Evolutionary conservation across 2,329 filamentous ascomycete genomes (phyloP), one percentile per base, ranked within the genome.

Genomic region (Fonsecaea erecta): DNA sequence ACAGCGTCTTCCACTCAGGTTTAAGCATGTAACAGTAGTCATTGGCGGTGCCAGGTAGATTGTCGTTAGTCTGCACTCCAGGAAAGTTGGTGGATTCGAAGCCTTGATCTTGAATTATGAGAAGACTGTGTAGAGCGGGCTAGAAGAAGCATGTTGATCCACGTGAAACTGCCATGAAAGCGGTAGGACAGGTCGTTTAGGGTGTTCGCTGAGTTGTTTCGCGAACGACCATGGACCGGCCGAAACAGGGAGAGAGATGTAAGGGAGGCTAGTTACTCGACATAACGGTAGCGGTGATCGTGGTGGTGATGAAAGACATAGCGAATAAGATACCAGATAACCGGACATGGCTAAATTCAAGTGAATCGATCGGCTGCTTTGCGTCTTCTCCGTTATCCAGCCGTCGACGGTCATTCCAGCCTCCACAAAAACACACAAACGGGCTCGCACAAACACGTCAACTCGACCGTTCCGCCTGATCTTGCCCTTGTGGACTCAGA

Each of bases 391-490:
- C 24, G 26, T 16, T 9, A 18, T 16, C 30, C 26, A 28, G 21
- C 16, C 57, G 30, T 46, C 9, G 43, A 12, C 26, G 43, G 43
- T 52, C 51, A 43, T 60, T 52, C 14, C 43, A 14, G 52, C 21
- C 54, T 59, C 37, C 46, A 60, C 34, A 28, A n/a, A n/a, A n/a
- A 51, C 9, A 60, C 21, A 35, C 26, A 24, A 30, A 32, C 14
- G 21, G 40, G 28, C 53, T 56, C 35, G 52, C 61, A 66, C 56
- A 53, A 52, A 37, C 60, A 56, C 55, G 64, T 66, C 64, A 66
- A 46, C 40, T 46, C 16, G 55, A 24, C 37, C 40, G 0, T 24
- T 40, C 53, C 30, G 61, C 46, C 57, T 54, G 40, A 54, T 55
- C 26, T 40, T 58, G 48, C 53, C 51, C 34, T 40, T 24, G 52